Base-by-base conservation (phyloP, 257 asterid genomes). In the Gardenia jasminoides region DNA sequence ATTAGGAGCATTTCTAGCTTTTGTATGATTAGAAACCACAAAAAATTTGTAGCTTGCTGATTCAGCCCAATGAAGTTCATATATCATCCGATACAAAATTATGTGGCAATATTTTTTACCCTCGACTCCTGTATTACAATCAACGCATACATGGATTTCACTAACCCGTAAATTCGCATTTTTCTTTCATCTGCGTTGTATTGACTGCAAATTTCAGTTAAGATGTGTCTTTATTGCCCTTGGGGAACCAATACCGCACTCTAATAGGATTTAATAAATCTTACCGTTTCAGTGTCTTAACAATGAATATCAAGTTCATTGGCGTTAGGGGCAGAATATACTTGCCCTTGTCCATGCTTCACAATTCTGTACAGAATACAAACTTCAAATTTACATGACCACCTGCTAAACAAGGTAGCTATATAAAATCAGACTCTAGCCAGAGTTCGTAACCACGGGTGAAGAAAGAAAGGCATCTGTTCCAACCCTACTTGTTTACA, bases 11-110 rank as follows among this genome's bases (percentile, higher is more conserved):
- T 54, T 78, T 44, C 31, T 39, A 33, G 44, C 15, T 36, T 76
- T 74, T 72, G 52, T 79, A 81, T 79, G 80, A 68, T 78, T 68
- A 83, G 69, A 81, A 75, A 44, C 62, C 72, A 47, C 80, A 76
- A 47, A 59, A 17, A 30, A 74, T 59, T 33, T 75, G 82, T 67
- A 78, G 52, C 69, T 73, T 48, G 70, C 67, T 79, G 66, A 50
- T 71, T 76, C 69, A 31, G 72, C 33, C 69, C 36, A 48, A 72
- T 39, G 66, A 39, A 66, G 65, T 83, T 44, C 77, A 74, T 80
- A 80, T 59, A 31, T 68, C 3, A 67, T 33, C 39, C 12, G 30
- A 26, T 70, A 12, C 30, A 50, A 50, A 47, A 46, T 22, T 17
- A 16, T 67, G 24, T 59, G 15, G 39, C 47, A 15, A 17, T 28